Percentiles rank a stretch among this genome's conserved stretches.
Evolutionary conservation across 352 stramenopile genomes (phyloP).

Genomic region (Phytopythium chamaehyphon): DNA sequence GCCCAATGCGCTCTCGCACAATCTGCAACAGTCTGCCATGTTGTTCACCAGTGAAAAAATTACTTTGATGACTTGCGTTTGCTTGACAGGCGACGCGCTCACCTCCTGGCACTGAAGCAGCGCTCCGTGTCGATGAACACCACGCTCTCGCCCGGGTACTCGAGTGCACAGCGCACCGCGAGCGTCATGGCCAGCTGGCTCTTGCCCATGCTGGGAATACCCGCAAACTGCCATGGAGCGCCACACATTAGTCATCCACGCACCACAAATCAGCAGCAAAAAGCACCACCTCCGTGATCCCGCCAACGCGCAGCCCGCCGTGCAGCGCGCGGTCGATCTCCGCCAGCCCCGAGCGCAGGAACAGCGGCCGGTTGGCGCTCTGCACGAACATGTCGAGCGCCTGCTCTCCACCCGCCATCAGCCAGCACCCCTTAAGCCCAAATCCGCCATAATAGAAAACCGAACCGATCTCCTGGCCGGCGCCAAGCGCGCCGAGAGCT

Average conservation of each 20-base stretch:
- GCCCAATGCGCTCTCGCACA: slow-evolving; percentile 24
- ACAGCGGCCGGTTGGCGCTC: slow-evolving; percentile 56
- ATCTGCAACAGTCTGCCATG: slow-evolving; percentile 44
- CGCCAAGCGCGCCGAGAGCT: slow-evolving; percentile 52
- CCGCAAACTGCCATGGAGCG: slow-evolving; percentile 43
- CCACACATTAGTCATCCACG: slow-evolving; percentile 5
- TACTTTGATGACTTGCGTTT: background rate
- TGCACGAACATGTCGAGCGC: slow-evolving; percentile 79
- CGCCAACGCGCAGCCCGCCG: slow-evolving; percentile 49
- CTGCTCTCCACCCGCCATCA: slow-evolving; percentile 16
- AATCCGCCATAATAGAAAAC: background rate
- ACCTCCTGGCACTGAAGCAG: slow-evolving; percentile 74
- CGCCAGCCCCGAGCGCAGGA: slow-evolving; percentile 59
- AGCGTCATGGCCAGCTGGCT: slow-evolving; percentile 75
- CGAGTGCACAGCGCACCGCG: slow-evolving; percentile 55
- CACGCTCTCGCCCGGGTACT: slow-evolving; percentile 50
- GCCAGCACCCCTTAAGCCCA: background rate
- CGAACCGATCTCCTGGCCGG: slow-evolving; percentile 36
- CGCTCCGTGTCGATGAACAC: slow-evolving; percentile 73
- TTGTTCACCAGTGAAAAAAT: too few species aligned
- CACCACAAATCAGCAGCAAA: too few species aligned
- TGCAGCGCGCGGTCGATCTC: slow-evolving; percentile 56
- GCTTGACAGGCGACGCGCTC: background rate
- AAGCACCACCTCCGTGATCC: slow-evolving; percentile 42
- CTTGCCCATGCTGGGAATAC: slow-evolving; percentile 70